Percentiles rank a stretch among this genome's conserved stretches.
These are phyloP conservation scores for Cercospora sojina DNA, from an alignment of 2,329 filamentous ascomycete species.

Conservation along the genomic window DNA sequence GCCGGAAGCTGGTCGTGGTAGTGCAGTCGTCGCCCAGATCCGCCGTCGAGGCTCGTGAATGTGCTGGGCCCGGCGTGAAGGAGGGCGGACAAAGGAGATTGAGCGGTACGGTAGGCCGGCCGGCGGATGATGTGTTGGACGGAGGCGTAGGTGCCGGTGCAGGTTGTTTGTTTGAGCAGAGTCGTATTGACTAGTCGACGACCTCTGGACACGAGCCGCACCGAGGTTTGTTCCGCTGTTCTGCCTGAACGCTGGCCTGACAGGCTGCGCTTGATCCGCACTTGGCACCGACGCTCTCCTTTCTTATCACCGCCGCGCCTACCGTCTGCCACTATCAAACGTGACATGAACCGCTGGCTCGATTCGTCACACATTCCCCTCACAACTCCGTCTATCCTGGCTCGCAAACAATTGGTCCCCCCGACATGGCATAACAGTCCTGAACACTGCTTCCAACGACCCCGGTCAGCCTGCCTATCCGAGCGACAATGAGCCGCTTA, in stretches of 20 bases:
- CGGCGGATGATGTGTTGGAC: neutral
- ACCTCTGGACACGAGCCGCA: neutral
- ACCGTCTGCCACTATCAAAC: neutral
- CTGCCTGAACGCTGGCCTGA: neutral
- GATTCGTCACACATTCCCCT: neutral
- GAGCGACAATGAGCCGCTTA: constrained; percentile 23
- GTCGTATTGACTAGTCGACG: neutral
- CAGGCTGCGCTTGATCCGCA: neutral
- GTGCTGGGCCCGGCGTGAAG: neutral
- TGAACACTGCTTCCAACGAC: neutral
- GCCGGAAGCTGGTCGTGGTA: neutral
- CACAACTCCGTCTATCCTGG: neutral
- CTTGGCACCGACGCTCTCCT: neutral
- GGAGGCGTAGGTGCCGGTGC: neutral
- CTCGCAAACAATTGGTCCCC: neutral
- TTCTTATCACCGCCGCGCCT: neutral
- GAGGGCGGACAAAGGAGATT: neutral
- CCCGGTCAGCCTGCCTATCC: neutral
- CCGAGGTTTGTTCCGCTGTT: neutral
- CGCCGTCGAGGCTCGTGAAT: neutral
- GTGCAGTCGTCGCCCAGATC: constrained; percentile 2
- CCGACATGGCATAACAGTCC: constrained; percentile 3
- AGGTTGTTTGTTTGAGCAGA: neutral
- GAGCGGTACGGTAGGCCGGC: neutral
- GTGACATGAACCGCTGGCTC: neutral